Base-by-base conservation (phyloP, 2,329 filamentous ascomycete species). In the Ceratocystis huliohia region DNA sequence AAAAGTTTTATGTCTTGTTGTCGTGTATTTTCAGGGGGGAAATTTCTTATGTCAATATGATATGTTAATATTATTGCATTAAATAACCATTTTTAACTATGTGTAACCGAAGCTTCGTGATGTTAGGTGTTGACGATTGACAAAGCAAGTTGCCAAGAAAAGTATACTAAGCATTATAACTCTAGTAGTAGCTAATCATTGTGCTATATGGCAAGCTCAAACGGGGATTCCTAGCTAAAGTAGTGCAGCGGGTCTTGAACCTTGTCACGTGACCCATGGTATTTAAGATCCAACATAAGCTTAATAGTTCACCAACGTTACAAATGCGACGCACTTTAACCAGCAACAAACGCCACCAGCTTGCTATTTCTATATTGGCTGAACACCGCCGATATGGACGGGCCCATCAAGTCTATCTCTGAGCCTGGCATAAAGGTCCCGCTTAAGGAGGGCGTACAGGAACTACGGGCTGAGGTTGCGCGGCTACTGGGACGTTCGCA, bases 391-490 rank as follows among this genome's bases (percentile, higher is more conserved):
- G 28, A 37, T n/a, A 59, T 45, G 37, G 71, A 74, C 65, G 67
- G 70, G 33, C 75, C 74, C 10, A 79, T 84, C 72, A 72, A 74
- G 63, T 79, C 80, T 69, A 83, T 87, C 69, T 78, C 81, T 64
- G 79, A 81, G 70, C 86, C 85, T 28, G 88, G 88, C 70, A 30
- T 59, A 22, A 30, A 65, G 37, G 76, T 88, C 70, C 88, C 85
- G 63, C 80, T 84, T 22, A 80, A 79, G n/a, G 76, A 82, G 0
- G 78, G 89, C 13, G 80, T 88, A 61, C 73, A 75, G 30, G 71
- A 78, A 20, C 84, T 96, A 75, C 87, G 88, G 68, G 78, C 79
- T 68, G 87, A 91, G 73, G 89, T 96, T 67, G 88, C 89, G 30
- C 73, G 80, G 5, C 81, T 96, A 57, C 83, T 99, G n/a, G 81